Evolutionary conservation across 129 eudicot species (phyloP), one percentile per base, ranked within the genome.

Genomic region (Daucus carota): DNA sequence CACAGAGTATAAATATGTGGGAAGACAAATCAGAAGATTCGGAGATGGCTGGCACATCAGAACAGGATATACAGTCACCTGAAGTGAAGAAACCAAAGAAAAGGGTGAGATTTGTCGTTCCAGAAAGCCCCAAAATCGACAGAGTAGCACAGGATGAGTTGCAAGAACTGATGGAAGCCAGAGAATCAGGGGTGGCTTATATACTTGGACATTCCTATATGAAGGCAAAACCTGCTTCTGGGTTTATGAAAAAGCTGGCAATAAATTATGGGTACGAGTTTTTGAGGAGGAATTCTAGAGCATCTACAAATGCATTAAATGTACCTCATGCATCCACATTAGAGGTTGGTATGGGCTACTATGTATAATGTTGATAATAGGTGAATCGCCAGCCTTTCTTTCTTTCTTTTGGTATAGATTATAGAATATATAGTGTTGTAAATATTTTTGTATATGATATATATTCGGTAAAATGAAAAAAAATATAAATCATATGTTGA

Each of bases 301-400:
- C 72, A 16, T 83, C 96, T 4, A 80, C 90, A 0, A 83, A 87
- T 72, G 85, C 91, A 3, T 46, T 84, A 26, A 81, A 81, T 44
- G 87, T 88, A 43, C 98, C 98, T 73, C 99, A 89, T 82, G 97
- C 99, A 48, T 91, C 97, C 11, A 89, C 97, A 11, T 87, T 95
- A 20, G 97, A 93, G 85, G 98, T 93, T 36, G 98, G 98, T 36
- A 93, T 93, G 98, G 83, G 85, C 60, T 93, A 85, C 79, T 92
- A 88, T 78, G 90, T 93, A 67, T 93, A 85, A 62, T 63, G 36
- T 63, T 13, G 65, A n/a, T 57, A n/a, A 57, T 24, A 57, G 65
- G 65, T 57, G 65, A 57, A 57, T 9, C n/a, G 16, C 1, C 26
- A 3, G 1, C 4, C 14, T 6, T 52, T n/a, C 13, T n/a, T 24